Evolutionary conservation across 2,329 filamentous ascomycete species (phyloP).

Genomic region (Colletotrichum limetticola): DNA sequence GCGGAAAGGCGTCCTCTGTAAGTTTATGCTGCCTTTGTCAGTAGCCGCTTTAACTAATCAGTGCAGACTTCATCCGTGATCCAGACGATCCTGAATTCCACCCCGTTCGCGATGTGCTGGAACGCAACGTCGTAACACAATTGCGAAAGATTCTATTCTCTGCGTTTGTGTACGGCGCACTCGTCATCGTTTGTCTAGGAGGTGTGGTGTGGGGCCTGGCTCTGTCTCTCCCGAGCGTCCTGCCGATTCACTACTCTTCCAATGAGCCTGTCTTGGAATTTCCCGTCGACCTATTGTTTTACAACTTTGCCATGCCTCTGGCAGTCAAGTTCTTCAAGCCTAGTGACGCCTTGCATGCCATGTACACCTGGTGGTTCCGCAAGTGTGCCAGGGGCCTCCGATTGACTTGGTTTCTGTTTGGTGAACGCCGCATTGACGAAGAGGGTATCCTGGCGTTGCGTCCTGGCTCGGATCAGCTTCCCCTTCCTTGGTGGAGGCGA

Average conservation of each 20-base stretch:
- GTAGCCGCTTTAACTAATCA: conserved; percentile 42
- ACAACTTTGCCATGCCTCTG: conserved; percentile 94
- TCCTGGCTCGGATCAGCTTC: conserved; percentile 43
- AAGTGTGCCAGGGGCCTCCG: conserved; percentile 83
- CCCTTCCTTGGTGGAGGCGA: conserved; percentile 51
- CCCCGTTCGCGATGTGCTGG: conserved; percentile 94
- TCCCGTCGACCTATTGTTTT: conserved; percentile 92
- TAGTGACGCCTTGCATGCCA: conserved; percentile 81
- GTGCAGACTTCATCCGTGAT: conserved; percentile 90
- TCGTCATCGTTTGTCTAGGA: conserved; percentile 92
- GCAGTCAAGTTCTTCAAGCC: conserved; percentile 87
- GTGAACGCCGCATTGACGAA: conserved; percentile 82
- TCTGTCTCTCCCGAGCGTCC: conserved; percentile 73
- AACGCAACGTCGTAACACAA: conserved; percentile 91
- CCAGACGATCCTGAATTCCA: conserved; percentile 99
- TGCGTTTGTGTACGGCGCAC: conserved; percentile 91
- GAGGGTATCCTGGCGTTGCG: conserved; percentile 73
- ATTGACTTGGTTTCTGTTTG: conserved; percentile 93
- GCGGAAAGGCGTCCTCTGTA: conserved; percentile 91
- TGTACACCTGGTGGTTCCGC: conserved; percentile 98
- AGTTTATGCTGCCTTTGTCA: conserved; percentile 47
- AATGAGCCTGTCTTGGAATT: conserved; percentile 95
- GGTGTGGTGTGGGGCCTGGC: conserved; percentile 95
- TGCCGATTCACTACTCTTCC: conserved; percentile 94
- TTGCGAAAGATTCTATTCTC: conserved; percentile 96